Evolutionary conservation across 805 yeast genomes (phyloP), one percentile per base, ranked within the genome.

Genomic region (Saccharomycopsis malanga): DNA sequence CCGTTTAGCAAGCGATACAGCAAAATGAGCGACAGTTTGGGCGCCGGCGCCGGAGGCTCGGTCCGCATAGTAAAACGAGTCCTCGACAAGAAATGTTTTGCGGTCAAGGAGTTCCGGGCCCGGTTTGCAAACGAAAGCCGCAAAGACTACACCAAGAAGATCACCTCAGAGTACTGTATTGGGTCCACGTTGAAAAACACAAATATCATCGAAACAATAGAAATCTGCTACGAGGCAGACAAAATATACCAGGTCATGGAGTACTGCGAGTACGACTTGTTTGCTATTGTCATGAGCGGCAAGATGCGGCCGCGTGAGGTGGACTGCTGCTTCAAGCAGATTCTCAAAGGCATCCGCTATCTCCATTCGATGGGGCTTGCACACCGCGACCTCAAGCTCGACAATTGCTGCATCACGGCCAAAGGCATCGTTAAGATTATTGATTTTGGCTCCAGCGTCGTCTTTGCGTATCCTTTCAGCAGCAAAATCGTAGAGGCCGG

Each of bases 41-140:
- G 96, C 46, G 93, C 93, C 18, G 97, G 97, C 45, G 96, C 96
- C 2, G 97, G 97, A 42, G 97, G 97, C 3, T 75, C 83, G 14
- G 97, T 89, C 29, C 79, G 80, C 57, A 69, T 88, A 42, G 82
- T 87, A 39, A 80, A 72, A 44, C 67, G 95, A 55, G 64, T 75
- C 3, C 64, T 74, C 1, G 96, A 88, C 64, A 67, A 70, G 25
- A 74, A 79, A 57, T 75, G 85, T 1, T 88, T 87, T 70, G 97
- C 97, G 0, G 96, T 89, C 21, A 89, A 89, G 63, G 96, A 89
- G 64, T 89, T 88, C 61, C 74, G 96, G 54, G 76, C 86, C 15
- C 79, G 82, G 59, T 80, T 82, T 54, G 72, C 75, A 36, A 76
- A 76, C 46, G 97, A 89, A 64, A 69, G 84, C 3, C 77, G 79